phyloP scores from a whole-genome alignment of 768 basidiomycete species.

The Phallus indusiatus region DNA sequence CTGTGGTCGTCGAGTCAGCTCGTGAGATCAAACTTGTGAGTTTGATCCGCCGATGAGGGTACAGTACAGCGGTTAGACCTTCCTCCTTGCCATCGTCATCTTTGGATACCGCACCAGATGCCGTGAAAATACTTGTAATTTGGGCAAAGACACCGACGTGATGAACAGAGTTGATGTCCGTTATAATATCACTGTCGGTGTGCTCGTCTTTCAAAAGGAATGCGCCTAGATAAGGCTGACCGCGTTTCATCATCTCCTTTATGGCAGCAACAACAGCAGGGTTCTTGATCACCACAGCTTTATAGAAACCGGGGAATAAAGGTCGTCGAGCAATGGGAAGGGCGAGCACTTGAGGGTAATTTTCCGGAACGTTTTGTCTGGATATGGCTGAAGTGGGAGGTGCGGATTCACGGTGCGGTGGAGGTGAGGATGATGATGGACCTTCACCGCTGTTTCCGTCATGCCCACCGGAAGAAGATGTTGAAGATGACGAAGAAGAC shows the following conservation, averaged over 20 bases:
- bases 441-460: conserved; percentile 23
- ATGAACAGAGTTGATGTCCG: conserved; percentile 80
- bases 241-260: conserved; percentile 93
- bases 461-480: conserved; percentile 34
- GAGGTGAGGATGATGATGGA: conserved; percentile 18
- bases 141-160: conserved; percentile 94
- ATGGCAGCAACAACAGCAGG: conserved; percentile 88
- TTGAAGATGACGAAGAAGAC: conserved; percentile 26
- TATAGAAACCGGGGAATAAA: conserved; percentile 96
- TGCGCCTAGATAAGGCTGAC: conserved; percentile 94
- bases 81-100: conserved; percentile 59
- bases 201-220: conserved; percentile 94
- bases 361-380: conserved; percentile 79
- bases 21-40: conserved; percentile 81
- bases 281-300: conserved; percentile 89
- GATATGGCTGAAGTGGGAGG: conserved; percentile 49
- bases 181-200: conserved; percentile 86
- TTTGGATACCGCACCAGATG: conserved; percentile 33
- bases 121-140: conserved; percentile 87
- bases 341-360: conserved; percentile 90
- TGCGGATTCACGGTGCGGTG: conserved; percentile 20
- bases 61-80: conserved; percentile 88
- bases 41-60: conserved; percentile 83
- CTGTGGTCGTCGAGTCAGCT: conserved; percentile 29
- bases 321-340: conserved; percentile 92